Evolutionary conservation across 345 rosid genomes (phyloP).

Genomic region (Cardamine chenopodiifolia): DNA sequence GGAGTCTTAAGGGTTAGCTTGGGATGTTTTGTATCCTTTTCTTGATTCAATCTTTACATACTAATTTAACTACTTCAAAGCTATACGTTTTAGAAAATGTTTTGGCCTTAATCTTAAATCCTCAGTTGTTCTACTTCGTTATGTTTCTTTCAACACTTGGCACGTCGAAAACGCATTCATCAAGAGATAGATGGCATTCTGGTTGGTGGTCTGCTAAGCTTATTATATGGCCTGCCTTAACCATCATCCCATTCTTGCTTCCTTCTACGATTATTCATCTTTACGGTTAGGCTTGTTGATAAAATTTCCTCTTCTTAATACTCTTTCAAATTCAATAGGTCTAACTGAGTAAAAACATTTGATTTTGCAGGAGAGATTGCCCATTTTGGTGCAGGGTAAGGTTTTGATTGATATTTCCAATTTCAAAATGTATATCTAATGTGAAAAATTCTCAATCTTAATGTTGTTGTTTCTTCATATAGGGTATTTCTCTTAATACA

Average conservation of each 20-base stretch:
- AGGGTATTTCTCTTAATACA: slow-evolving; percentile 96
- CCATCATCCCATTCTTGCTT: slow-evolving; percentile 64
- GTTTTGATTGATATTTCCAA: slow-evolving; percentile 11
- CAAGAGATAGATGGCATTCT: slow-evolving; percentile 86
- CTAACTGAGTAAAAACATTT: slow-evolving; percentile 6
- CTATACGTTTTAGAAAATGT: slow-evolving; percentile 1
- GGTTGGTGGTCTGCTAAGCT: slow-evolving; percentile 92
- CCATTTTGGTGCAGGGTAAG: slow-evolving; percentile 99
- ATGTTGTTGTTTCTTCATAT: slow-evolving; percentile 36
- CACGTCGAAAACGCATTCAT: slow-evolving; percentile 58
- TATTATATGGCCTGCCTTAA: slow-evolving; percentile 64
- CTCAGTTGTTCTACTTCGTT: slow-evolving; percentile 64
- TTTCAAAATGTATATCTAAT: slow-evolving; percentile 19
- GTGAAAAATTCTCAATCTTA: slow-evolving; percentile 19
- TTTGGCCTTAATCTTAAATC: slow-evolving; percentile 42
- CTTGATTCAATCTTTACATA: slow-evolving; percentile 14
- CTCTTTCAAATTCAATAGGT: slow-evolving; percentile 5
- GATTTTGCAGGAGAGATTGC: slow-evolving; percentile 78
- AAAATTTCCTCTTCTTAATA: not conserved
- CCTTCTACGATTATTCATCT: slow-evolving; percentile 67
- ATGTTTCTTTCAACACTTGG: slow-evolving; percentile 81
- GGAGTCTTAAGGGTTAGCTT: slow-evolving; percentile 95
- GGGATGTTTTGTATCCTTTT: slow-evolving; percentile 97
- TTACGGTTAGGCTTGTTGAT: slow-evolving; percentile 62
- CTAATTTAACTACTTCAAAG: not conserved